Evolutionary conservation across 768 basidiomycete species (phyloP).

Genomic region (Kwoniella dendrophila): DNA sequence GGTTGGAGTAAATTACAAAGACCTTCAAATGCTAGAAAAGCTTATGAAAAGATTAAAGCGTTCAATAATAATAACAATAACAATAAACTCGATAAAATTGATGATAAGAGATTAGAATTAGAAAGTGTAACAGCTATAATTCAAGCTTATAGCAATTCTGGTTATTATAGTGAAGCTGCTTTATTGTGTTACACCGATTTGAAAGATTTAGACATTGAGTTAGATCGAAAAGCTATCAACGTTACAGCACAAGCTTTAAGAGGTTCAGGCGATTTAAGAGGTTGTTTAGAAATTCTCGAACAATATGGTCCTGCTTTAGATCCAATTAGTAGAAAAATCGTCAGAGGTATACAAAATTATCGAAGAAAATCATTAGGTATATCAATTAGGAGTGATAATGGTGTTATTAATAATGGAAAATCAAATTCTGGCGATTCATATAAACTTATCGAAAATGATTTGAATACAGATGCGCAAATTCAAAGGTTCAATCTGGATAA

Average conservation of each 20-base stretch:
- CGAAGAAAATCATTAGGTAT: conserved; percentile 11
- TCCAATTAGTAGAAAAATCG: conserved; percentile 5
- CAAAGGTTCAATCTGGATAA: not conserved
- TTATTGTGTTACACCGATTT: conserved; percentile 22
- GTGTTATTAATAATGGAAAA: too few species aligned
- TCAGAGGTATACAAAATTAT: conserved; percentile 13
- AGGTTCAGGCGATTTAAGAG: conserved; percentile 7
- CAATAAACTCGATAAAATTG: too few species aligned
- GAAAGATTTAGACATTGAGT: conserved; percentile 8
- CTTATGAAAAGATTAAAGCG: conserved; percentile 5
- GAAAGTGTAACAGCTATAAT: conserved; percentile 17
- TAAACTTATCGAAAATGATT: too few species aligned
- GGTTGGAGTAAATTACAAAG: conserved; percentile 20
- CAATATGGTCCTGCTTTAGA: conserved; percentile 5
- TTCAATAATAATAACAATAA: not conserved
- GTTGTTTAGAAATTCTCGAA: conserved; percentile 5
- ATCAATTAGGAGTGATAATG: too few species aligned
- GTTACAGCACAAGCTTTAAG: conserved; percentile 18
- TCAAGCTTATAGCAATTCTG: conserved; percentile 10
- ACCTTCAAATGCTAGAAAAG: not conserved
- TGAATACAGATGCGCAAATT: not conserved
- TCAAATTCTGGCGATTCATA: too few species aligned
- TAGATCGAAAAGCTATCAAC: conserved; percentile 15
- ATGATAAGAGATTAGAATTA: conserved; percentile 1
- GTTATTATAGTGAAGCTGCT: conserved; percentile 6